Conservation (phyloP, 345 rosid species). For the Cochlearia excelsa region DNA sequence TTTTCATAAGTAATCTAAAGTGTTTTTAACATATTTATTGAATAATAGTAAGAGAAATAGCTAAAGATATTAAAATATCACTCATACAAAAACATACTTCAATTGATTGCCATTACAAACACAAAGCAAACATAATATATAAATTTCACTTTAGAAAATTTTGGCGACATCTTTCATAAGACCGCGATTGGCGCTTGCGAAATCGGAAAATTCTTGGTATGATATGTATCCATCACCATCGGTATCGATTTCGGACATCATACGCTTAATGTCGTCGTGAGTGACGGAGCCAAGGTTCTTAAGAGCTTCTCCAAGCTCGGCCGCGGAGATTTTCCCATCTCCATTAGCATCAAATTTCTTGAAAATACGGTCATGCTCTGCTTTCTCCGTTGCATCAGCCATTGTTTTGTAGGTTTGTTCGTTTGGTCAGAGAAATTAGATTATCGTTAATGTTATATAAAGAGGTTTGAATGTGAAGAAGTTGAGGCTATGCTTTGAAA, state of each 20-base stretch:
- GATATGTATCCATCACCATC: constrained; percentile 91
- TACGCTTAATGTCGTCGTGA: constrained; percentile 53
- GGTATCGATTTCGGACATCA: constrained; percentile 92
- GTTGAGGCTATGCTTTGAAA: constrained; percentile 36
- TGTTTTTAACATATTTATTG: no score
- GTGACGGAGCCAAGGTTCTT: constrained; percentile 67
- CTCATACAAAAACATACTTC: background rate
- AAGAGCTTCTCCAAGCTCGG: constrained; percentile 74
- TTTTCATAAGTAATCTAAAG: no score
- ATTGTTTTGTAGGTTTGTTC: constrained; percentile 29
- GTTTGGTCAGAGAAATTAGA: constrained; percentile 8
- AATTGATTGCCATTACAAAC: background rate
- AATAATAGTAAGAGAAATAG: background rate
- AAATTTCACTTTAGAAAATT: constrained; percentile 42
- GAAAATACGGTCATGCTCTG: constrained; percentile 65
- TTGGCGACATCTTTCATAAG: constrained; percentile 88
- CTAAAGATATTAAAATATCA: background rate
- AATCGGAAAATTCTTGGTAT: constrained; percentile 56
- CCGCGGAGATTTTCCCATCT: constrained; percentile 72
- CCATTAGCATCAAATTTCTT: constrained; percentile 77
- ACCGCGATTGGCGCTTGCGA: constrained; percentile 74
- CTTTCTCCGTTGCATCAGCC: constrained; percentile 56
- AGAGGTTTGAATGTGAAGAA: constrained; percentile 18
- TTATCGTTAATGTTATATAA: constrained; percentile 21
- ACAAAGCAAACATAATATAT: background rate